Conservation (phyloP, 352 stramenopile species). For the Phytophthora brassicae region DNA sequence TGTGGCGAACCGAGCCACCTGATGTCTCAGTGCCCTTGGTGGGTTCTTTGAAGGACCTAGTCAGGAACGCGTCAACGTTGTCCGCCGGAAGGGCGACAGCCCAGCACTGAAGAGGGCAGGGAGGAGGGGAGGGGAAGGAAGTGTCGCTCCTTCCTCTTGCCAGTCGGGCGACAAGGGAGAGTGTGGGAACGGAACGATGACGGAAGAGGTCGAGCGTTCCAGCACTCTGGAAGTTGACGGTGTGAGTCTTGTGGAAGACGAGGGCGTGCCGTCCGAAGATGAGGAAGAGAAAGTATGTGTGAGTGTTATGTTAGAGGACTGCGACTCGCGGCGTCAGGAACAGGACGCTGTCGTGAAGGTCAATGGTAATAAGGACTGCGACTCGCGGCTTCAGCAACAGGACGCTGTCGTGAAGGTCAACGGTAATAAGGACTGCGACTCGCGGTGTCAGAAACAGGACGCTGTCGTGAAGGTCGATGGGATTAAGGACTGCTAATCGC, state of each 20-base stretch:
- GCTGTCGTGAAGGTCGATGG: too few relatives aligned
- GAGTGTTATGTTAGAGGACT: too few relatives aligned
- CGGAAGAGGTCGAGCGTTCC: neutral
- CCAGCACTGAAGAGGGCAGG: slow-evolving; percentile 7
- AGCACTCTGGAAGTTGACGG: neutral
- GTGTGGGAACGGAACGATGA: neutral
- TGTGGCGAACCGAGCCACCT: neutral
- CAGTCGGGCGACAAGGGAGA: neutral
- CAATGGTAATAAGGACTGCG: too few relatives aligned
- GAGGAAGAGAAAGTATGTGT: neutral
- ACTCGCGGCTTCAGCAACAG: too few relatives aligned
- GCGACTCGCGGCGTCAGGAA: too few relatives aligned
- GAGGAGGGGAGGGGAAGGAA: slow-evolving; percentile 3
- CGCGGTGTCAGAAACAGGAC: too few relatives aligned
- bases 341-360: too few relatives aligned
- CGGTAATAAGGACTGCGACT: too few relatives aligned
- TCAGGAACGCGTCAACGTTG: neutral
- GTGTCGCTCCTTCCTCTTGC: slow-evolving; percentile 11
- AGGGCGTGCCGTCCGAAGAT: neutral
- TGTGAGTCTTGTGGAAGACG: neutral
- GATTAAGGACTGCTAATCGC: too few relatives aligned
- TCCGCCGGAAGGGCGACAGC: neutral
- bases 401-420: too few relatives aligned
- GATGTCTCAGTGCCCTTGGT: neutral
- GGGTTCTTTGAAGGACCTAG: neutral